Evolutionary conservation across 805 yeast genomes (phyloP), one percentile per base, ranked within the genome.

Genomic region (Torulaspora indica): DNA sequence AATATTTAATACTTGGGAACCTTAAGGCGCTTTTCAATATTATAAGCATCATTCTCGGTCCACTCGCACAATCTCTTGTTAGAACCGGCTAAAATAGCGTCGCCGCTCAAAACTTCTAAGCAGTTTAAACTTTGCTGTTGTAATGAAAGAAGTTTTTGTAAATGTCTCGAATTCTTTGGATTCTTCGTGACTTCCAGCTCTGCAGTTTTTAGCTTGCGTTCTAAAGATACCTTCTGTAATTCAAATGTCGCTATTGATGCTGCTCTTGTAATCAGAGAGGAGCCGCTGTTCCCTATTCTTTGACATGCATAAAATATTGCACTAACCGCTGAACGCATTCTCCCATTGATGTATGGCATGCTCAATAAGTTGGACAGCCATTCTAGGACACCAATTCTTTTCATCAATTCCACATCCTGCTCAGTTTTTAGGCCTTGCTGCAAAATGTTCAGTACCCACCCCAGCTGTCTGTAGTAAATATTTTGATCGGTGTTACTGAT

Each of bases 1-100:
- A 15, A 8, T 31, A 8, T 31, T 15, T 1, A 31, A 10, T 10
- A 14, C 34, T 8, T 15, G 8, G 17, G 34, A 31, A 9, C 10
- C 37, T 61, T 53, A 1, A 68, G 46, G 52, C 79, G 65, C 56
- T 82, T 83, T 27, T 70, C 57, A n/a, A 70, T 61, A 34, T 64
- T 62, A 0, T 58, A 66, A 4, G 74, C 49, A 54, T 82, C 86
- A 12, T 67, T 75, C 35, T 65, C 68, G 3, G 79, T 68, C 90
- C 91, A 85, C 2, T 79, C 81, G 23, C 68, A 54, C 1, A 79
- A 57, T 61, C 90, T 75, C 55, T 83, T 82, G 43, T 74, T 76
- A 1, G 69, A 60, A 1, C 58, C 60, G 3, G 70, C 67, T 10
- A 72, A 58, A 4, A 46, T 55, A 1, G 42, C 38, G 33, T 50